phyloP scores from a whole-genome alignment of 139 green algal genomes.

The Pseudopediastrum boryanum region DNA sequence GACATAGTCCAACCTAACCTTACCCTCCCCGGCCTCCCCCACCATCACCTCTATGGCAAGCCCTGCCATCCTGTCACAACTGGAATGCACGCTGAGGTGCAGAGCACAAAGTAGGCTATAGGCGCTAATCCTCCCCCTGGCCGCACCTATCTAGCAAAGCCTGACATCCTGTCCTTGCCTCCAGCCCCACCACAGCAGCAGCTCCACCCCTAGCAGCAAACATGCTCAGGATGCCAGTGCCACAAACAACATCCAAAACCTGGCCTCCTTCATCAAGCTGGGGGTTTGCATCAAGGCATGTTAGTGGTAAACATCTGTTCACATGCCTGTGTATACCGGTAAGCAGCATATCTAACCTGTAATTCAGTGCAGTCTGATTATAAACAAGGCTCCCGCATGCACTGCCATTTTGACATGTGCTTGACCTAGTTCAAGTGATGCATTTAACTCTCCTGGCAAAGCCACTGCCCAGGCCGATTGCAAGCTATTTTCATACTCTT shows the following conservation, averaged over 20 bases:
- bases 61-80: too few relatives aligned
- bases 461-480: too few relatives aligned
- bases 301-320: slow-evolving; percentile 86
- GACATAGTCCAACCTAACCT: too few relatives aligned
- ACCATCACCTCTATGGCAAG: too few relatives aligned
- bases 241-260: slow-evolving; percentile 95
- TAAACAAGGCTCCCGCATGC: too few relatives aligned
- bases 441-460: too few relatives aligned
- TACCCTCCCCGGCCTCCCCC: too few relatives aligned
- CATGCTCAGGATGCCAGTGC: slow-evolving; percentile 94
- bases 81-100: too few relatives aligned
- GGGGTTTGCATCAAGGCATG: slow-evolving; percentile 83
- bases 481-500: too few relatives aligned
- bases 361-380: too few relatives aligned
- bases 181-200: slow-evolving; percentile 65
- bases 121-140: slow-evolving; percentile 50
- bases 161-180: slow-evolving; percentile 66
- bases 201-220: slow-evolving; percentile 90
- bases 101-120: slow-evolving; percentile 47
- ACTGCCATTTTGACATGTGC: too few relatives aligned
- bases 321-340: slow-evolving; percentile 69
- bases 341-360: slow-evolving; percentile 32
- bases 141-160: slow-evolving; percentile 52
- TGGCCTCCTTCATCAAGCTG: slow-evolving; percentile 63
- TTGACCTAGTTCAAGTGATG: too few relatives aligned